Percentiles rank a stretch among this genome's conserved stretches.
Evolutionary conservation across 2,329 filamentous ascomycete species (phyloP).

Genomic region (Nigrospora oryzae): DNA sequence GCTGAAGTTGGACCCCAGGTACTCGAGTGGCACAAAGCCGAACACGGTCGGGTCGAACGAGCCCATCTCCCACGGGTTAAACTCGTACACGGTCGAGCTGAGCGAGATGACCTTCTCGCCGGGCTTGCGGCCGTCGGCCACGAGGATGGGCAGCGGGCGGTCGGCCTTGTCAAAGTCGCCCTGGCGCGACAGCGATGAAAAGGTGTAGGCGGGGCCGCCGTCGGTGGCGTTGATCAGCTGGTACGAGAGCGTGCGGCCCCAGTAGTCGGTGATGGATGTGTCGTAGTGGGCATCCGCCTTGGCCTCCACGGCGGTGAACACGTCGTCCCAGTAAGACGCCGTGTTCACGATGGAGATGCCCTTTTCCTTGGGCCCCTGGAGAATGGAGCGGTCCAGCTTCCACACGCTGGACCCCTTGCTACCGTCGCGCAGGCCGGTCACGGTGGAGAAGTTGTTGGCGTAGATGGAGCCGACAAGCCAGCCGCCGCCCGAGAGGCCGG

Average conservation of each 20-base stretch:
- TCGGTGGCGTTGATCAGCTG: conserved; percentile 61
- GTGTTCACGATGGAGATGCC: conserved; percentile 15
- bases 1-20: conserved; percentile 65
- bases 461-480: conserved; percentile 71
- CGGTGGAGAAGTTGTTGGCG: conserved; percentile 66
- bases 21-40: conserved; percentile 63
- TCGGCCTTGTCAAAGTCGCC: conserved; percentile 53
- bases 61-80: conserved; percentile 74
- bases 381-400: conserved; percentile 26
- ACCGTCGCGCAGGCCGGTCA: conserved; percentile 28
- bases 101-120: conserved; percentile 51
- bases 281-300: conserved; percentile 60
- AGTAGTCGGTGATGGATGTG: conserved; percentile 64
- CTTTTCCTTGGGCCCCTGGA: conserved; percentile 21
- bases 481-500: conserved; percentile 65
- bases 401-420: conserved; percentile 17
- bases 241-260: conserved; percentile 62
- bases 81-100: conserved; percentile 72
- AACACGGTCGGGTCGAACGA: conserved; percentile 65
- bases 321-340: conserved; percentile 51
- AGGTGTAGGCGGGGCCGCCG: conserved; percentile 64
- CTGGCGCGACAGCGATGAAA: conserved; percentile 60
- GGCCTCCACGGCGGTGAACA: conserved; percentile 46
- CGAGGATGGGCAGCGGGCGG: conserved; percentile 64
- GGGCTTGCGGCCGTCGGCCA: conserved; percentile 59